Percentiles rank a stretch among this genome's conserved stretches.
phyloP scores from a whole-genome alignment of 169 alveolate genomes.

The Plasmodium gaboni region DNA sequence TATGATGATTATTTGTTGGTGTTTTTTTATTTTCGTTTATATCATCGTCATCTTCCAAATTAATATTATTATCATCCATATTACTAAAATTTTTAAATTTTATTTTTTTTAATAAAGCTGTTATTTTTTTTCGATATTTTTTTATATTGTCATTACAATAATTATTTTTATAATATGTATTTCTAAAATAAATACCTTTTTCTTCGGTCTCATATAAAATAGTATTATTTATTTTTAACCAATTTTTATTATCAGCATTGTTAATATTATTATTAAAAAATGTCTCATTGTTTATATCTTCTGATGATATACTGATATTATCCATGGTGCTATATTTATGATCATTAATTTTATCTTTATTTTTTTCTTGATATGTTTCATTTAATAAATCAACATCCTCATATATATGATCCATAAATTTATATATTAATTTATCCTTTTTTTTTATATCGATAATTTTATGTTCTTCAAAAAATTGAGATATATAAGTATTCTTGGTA shows the following conservation, averaged over 20 bases:
- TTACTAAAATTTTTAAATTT: neutral
- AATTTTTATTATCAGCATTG: neutral
- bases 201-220: neutral
- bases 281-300: neutral
- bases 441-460: constrained; percentile 33
- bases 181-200: neutral
- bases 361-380: neutral
- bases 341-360: neutral
- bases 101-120: neutral
- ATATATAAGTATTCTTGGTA: constrained; percentile 51
- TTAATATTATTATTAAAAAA: neutral
- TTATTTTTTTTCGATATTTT: neutral
- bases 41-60: neutral
- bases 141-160: neutral
- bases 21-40: constrained; percentile 16
- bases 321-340: neutral
- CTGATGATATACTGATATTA: too few species aligned
- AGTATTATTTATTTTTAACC: neutral
- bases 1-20: constrained; percentile 7
- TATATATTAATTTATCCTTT: constrained; percentile 44
- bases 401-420: constrained; percentile 13
- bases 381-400: neutral
- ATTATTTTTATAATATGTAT: neutral
- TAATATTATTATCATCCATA: too few species aligned
- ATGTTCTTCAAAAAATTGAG: constrained; percentile 66